Base-by-base conservation (phyloP, 805 yeast genomes). In the Cyberlindnera japonica region DNA sequence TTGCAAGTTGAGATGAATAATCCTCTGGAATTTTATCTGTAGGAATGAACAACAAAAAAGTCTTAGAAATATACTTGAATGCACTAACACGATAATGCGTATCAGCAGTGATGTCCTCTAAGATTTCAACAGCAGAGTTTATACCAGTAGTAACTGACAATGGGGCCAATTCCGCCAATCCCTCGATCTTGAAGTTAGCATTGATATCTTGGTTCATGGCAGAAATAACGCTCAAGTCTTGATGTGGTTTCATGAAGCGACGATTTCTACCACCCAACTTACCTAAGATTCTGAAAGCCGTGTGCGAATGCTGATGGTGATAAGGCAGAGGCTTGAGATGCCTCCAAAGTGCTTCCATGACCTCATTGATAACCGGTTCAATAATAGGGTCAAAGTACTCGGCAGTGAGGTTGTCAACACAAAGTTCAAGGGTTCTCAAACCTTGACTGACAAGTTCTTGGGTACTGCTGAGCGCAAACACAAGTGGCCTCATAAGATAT, bases 331-430 rank as follows among this genome's bases (percentile, higher is more conserved):
- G 99, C 54, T 81, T 81, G 50, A 93, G 64, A 52, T 91, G 93
- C 47, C 77, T 81, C 91, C 96, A 93, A 24, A 93, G 68, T 0
- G 97, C 95, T 27, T 83, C 81, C 87, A 90, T 85, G 2, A 95
- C 89, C 51, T 93, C 97, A 45, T 86, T 95, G 39, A 91, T 81
- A 2, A 90, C 97, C 0, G 99, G 98, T 56, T 90, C 97, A 45
- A 93, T 81, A 58, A 93, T 90, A 3, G 99, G 98, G 54, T 93
- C 99, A 61, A 93, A 89, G 61, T 90, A 93, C 49, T 90, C 95
- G 0, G 98, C 95, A 0, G 98, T 95, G 45, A 93, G 64, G 55
- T 95, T 93, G 55, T 93, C 99, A 18, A 93, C 96, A 58, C 99
- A 93, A 6, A 93, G 71, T 58, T 93, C 99, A 43, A 93, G 75